Evolutionary conservation across 1,284 basidiomycete genomes (phyloP).

Genomic region (Moesziomyces parantarcticus): DNA sequence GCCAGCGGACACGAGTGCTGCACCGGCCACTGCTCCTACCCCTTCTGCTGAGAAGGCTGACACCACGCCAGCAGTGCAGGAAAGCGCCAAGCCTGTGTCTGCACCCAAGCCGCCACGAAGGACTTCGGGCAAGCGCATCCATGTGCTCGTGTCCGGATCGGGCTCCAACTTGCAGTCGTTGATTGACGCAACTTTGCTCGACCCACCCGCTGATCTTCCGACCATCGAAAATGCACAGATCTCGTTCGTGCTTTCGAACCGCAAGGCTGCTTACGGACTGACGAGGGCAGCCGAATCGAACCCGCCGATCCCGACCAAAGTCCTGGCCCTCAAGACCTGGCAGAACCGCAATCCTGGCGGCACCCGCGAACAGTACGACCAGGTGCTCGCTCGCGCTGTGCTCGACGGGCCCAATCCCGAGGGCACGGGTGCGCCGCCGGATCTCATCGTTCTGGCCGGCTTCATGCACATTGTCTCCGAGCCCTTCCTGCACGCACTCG

Average conservation of each 20-base stretch:
- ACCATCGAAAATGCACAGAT: slow-evolving; percentile 73
- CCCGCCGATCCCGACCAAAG: slow-evolving; percentile 78
- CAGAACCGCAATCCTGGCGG: slow-evolving; percentile 77
- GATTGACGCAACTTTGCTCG: slow-evolving; percentile 83
- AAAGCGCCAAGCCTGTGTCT: slow-evolving; percentile 1
- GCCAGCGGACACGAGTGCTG: background rate
- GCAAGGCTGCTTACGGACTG: slow-evolving; percentile 90
- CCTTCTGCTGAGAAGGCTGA: slow-evolving; percentile 7
- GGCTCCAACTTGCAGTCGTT: slow-evolving; percentile 93
- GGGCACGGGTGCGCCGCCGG: slow-evolving; percentile 71
- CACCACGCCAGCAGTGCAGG: slow-evolving; percentile 1
- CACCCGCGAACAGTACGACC: slow-evolving; percentile 86
- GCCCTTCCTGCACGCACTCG: slow-evolving; percentile 69
- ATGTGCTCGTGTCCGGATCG: slow-evolving; percentile 65
- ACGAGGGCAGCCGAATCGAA: slow-evolving; percentile 81
- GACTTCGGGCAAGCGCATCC: slow-evolving; percentile 59
- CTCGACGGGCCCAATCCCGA: slow-evolving; percentile 65
- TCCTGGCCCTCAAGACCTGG: slow-evolving; percentile 87
- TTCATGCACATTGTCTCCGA: slow-evolving; percentile 92
- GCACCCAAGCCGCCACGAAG: slow-evolving; percentile 33
- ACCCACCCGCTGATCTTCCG: slow-evolving; percentile 68
- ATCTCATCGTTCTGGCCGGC: slow-evolving; percentile 90
- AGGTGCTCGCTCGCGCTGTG: slow-evolving; percentile 81
- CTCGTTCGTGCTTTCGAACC: slow-evolving; percentile 87
- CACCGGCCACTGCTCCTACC: slow-evolving; percentile 1